phyloP scores from a whole-genome alignment of 352 stramenopile species.

The Ochromonadaceae sp. region DNA sequence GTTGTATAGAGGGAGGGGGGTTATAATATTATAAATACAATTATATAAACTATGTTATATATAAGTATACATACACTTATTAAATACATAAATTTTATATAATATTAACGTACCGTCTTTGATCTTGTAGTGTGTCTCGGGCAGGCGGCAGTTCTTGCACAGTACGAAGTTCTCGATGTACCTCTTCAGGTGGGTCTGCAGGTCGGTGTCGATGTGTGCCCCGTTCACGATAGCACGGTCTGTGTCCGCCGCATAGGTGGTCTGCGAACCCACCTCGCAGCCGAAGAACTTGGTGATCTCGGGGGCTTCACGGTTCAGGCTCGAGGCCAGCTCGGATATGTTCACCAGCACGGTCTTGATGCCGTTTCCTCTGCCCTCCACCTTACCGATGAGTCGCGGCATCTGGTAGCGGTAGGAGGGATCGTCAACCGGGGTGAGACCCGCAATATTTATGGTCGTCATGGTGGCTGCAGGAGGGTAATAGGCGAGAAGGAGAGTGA shows the following conservation, averaged over 20 bases:
- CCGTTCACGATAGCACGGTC: conserved; percentile 92
- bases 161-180: conserved; percentile 98
- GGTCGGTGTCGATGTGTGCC: conserved; percentile 59
- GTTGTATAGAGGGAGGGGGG: too few relatives aligned
- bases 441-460: conserved; percentile 65
- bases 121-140: conserved; percentile 97
- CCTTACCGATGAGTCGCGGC: conserved; percentile 84
- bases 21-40: too few relatives aligned
- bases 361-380: conserved; percentile 95
- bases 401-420: conserved; percentile 97
- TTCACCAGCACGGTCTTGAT: conserved; percentile 99
- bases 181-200: conserved; percentile 88
- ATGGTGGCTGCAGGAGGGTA: too few relatives aligned
- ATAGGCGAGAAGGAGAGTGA: too few relatives aligned
- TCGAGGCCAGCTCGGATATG: conserved; percentile 76
- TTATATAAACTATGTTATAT: too few relatives aligned
- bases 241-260: conserved; percentile 85
- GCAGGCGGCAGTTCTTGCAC: conserved; percentile 85
- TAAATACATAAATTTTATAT: too few relatives aligned
- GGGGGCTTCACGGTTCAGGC: conserved; percentile 75
- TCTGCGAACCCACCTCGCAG: conserved; percentile 92
- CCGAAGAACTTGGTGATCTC: conserved; percentile 99
- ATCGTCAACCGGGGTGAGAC: conserved; percentile 68
- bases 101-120: conserved; percentile 83
- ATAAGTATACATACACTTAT: too few relatives aligned